Evolutionary conservation across 306 rosid genomes (phyloP).

Genomic region (Vicia sativa): DNA sequence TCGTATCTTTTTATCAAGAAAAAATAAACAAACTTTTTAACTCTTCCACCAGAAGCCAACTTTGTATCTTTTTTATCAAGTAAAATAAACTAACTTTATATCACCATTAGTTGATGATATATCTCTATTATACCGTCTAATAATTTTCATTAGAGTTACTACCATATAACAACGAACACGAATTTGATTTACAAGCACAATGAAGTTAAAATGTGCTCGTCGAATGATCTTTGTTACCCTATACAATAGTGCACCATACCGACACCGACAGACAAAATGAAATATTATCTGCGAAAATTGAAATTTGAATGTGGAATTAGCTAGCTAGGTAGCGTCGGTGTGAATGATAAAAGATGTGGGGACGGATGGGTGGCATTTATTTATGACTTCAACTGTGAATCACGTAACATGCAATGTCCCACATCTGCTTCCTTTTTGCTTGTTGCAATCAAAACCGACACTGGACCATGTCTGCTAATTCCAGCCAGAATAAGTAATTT

Average conservation of each 20-base stretch:
- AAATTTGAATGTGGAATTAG: background rate
- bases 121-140: too few species aligned
- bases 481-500: background rate
- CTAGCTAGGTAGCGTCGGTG: background rate
- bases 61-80: too few species aligned
- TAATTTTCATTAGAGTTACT: too few species aligned
- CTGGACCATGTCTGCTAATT: background rate
- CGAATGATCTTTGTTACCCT: background rate
- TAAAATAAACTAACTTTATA: too few species aligned
- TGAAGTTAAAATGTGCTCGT: background rate
- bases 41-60: too few species aligned
- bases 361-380: constrained; percentile 14
- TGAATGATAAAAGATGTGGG: background rate
- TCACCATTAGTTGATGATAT: too few species aligned
- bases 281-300: background rate
- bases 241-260: background rate
- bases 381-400: background rate
- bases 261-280: constrained; percentile 13
- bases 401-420: constrained; percentile 1
- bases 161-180: too few species aligned
- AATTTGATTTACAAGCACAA: too few species aligned
- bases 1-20: too few species aligned
- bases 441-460: background rate
- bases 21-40: too few species aligned
- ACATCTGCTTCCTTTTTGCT: background rate